These are phyloP conservation scores for Hypoxylon crocopeplum DNA, from an alignment of 495 filamentous ascomycete genomes.

Conservation along the genomic window DNA sequence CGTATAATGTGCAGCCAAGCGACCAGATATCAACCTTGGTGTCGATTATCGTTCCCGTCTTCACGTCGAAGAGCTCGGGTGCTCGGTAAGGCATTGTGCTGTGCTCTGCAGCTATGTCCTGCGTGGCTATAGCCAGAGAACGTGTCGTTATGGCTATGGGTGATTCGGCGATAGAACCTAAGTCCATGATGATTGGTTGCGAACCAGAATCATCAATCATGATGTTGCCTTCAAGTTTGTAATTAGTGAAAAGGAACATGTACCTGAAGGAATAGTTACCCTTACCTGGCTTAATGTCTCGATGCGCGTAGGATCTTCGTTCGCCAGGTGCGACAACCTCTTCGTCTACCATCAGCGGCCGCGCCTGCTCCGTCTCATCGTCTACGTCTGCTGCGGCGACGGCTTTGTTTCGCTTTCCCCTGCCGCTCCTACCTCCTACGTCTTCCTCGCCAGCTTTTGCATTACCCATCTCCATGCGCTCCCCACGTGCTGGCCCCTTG, in stretches of 20 bases:
- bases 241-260: background rate
- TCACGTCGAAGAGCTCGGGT: slow-evolving; percentile 97
- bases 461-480: slow-evolving; percentile 57
- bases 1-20: slow-evolving; percentile 93
- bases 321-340: slow-evolving; percentile 75
- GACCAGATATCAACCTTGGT: slow-evolving; percentile 99
- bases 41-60: slow-evolving; percentile 89
- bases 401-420: slow-evolving; percentile 59
- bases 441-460: slow-evolving; percentile 39
- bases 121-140: slow-evolving; percentile 86
- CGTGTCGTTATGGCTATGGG: slow-evolving; percentile 94
- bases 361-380: slow-evolving; percentile 74
- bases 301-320: slow-evolving; percentile 84
- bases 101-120: slow-evolving; percentile 94
- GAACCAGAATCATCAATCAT: slow-evolving; percentile 91
- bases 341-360: slow-evolving; percentile 85
- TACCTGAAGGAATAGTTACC: too few species aligned
- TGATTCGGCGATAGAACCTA: slow-evolving; percentile 87
- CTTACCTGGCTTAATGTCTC: slow-evolving; percentile 95
- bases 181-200: slow-evolving; percentile 96
- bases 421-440: slow-evolving; percentile 62
- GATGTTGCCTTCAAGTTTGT: slow-evolving; percentile 75
- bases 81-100: slow-evolving; percentile 98
- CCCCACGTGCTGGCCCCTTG: slow-evolving; percentile 53
- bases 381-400: slow-evolving; percentile 61